Conservation (phyloP, 2,329 filamentous ascomycete genomes). For the Xylariaceae sp. region DNA sequence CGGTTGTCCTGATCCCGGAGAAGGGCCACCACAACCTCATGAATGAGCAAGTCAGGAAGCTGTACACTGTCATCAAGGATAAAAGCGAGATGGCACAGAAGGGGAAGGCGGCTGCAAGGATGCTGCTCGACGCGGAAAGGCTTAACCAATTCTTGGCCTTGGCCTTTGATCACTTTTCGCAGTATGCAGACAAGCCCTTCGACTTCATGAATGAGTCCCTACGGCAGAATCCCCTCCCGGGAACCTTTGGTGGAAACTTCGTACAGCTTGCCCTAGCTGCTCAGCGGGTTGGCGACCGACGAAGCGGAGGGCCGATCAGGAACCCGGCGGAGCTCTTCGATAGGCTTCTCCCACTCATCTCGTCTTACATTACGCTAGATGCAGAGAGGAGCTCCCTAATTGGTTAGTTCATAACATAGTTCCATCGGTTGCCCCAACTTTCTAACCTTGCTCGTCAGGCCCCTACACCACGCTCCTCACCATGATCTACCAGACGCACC, state of each 20-base stretch:
- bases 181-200: slow-evolving; percentile 52
- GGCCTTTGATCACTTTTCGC: slow-evolving; percentile 57
- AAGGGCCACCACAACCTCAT: slow-evolving; percentile 50
- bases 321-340: no score
- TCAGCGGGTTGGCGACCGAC: no score
- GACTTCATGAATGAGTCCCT: slow-evolving; percentile 56
- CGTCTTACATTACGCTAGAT: no score
- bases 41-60: slow-evolving; percentile 50
- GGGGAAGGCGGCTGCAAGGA: slow-evolving; percentile 47
- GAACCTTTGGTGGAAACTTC: slow-evolving; percentile 56
- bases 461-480: no score
- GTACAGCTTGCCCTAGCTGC: slow-evolving; percentile 51
- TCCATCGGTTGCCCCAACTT: no score
- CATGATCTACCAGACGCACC: no score
- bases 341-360: no score
- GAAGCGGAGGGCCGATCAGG: no score
- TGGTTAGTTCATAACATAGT: no score
- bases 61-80: slow-evolving; percentile 47
- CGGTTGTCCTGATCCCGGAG: slow-evolving; percentile 47
- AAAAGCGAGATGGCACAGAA: slow-evolving; percentile 45
- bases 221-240: slow-evolving; percentile 51
- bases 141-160: slow-evolving; percentile 54
- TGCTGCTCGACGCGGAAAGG: slow-evolving; percentile 53
- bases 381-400: no score
- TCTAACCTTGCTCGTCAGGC: no score